phyloP scores from a whole-genome alignment of 345 rosid genomes.

The Zanthoxylum bungeanum region DNA sequence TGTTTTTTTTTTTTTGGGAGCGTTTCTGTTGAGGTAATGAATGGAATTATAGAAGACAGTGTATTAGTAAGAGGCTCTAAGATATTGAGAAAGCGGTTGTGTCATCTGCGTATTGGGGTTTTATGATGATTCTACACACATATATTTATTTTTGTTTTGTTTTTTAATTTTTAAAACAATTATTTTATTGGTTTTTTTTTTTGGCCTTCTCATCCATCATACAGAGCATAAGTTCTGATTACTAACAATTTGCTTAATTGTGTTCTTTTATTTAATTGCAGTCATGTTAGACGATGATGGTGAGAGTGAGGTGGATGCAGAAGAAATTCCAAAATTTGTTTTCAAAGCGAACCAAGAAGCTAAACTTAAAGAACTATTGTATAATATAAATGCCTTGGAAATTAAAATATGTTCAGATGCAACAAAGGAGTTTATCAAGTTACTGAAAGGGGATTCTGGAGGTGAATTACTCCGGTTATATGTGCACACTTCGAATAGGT shows the following conservation, averaged over 20 bases:
- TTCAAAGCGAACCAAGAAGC: conserved; percentile 31
- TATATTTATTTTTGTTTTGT: too few species aligned
- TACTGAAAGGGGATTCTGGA: conserved; percentile 59
- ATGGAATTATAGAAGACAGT: too few species aligned
- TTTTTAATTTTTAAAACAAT: too few species aligned
- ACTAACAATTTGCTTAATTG: background rate
- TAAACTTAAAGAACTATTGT: conserved; percentile 61
- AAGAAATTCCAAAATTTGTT: conserved; percentile 10
- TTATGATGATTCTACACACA: too few species aligned
- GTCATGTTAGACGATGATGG: conserved; percentile 18
- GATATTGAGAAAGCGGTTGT: too few species aligned
- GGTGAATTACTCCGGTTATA: conserved; percentile 60
- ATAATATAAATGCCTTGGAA: conserved; percentile 59
- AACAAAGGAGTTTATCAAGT: conserved; percentile 62
- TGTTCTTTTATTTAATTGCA: conserved; percentile 12
- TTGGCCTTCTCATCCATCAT: too few species aligned
- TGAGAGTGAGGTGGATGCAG: conserved; percentile 18
- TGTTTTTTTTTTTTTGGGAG: too few species aligned
- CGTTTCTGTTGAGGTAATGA: too few species aligned
- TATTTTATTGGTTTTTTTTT: too few species aligned
- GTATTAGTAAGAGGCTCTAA: too few species aligned
- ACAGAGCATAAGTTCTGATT: too few species aligned
- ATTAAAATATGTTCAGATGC: conserved; percentile 69
- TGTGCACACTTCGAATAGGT: conserved; percentile 47
- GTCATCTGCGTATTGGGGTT: too few species aligned